Evolutionary conservation across 208 protist species (phyloP).

Genomic region (Leishmania lainsoni): DNA sequence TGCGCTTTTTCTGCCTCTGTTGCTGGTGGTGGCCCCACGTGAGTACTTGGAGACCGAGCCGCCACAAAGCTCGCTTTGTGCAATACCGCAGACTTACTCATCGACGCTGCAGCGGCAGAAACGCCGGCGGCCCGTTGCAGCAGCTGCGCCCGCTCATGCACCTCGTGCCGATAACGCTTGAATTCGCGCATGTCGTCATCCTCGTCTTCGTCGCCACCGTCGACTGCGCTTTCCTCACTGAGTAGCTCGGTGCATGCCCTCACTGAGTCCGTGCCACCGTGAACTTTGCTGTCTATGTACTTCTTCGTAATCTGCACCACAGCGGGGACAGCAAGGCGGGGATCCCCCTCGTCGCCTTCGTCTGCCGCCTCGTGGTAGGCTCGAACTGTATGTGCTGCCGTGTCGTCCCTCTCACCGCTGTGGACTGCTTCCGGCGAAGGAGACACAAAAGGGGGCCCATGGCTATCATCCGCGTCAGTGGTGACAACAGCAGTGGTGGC

Average conservation of each 20-base stretch:
- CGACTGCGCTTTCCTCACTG: slow-evolving; percentile 10
- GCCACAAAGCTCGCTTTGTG: not conserved
- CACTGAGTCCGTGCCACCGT: not conserved
- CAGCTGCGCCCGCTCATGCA: slow-evolving; percentile 20
- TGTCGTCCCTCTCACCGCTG: not conserved
- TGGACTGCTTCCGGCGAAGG: not conserved
- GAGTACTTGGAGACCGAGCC: not conserved
- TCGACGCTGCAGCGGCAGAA: not conserved
- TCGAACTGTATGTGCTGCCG: not conserved
- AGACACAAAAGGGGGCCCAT: not conserved
- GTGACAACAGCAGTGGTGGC: not conserved
- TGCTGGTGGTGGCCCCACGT: not conserved
- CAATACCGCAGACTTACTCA: not conserved
- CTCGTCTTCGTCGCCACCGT: slow-evolving; percentile 34
- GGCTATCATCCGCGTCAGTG: too few species aligned
- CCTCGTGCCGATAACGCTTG: slow-evolving; percentile 41
- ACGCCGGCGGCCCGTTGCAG: not conserved
- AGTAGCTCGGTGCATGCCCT: not conserved
- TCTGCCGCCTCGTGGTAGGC: not conserved
- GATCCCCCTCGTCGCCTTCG: not conserved
- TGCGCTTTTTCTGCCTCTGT: not conserved
- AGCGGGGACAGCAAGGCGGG: not conserved
- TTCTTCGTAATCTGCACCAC: not conserved
- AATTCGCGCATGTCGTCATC: slow-evolving; percentile 69
- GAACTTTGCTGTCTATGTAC: not conserved